Conservation (phyloP, 2,329 filamentous ascomycete species). For the Fusarium buxicola region DNA sequence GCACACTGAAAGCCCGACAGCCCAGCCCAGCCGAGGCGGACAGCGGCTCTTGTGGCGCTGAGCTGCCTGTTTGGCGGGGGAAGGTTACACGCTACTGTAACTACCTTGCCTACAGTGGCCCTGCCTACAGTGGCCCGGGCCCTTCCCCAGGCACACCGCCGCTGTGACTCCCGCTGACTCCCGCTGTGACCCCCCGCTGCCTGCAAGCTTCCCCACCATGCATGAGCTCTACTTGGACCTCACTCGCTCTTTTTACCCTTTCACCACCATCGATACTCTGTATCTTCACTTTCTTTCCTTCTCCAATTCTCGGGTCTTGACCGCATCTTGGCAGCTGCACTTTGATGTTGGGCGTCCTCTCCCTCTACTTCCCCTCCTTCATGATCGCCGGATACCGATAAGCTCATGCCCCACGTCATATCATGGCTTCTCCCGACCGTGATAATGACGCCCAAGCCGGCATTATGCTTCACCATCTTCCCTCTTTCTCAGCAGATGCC, state of each 20-base stretch:
- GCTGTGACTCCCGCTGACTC: background rate
- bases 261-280: constrained; percentile 35
- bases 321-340: background rate
- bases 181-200: background rate
- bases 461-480: background rate
- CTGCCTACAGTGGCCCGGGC: background rate
- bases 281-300: constrained; percentile 23
- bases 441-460: constrained; percentile 14
- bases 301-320: background rate
- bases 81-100: constrained; percentile 2
- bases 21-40: background rate
- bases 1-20: background rate
- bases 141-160: constrained; percentile 7
- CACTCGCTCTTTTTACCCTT: constrained; percentile 17
- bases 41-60: constrained; percentile 19
- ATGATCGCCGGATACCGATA: constrained; percentile 35
- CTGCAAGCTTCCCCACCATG: constrained; percentile 19
- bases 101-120: constrained; percentile 3
- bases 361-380: constrained; percentile 24
- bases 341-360: background rate
- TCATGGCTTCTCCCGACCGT: constrained; percentile 30
- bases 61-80: constrained; percentile 20
- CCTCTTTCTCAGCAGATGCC: background rate
- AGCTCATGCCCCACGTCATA: constrained; percentile 37
- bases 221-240: constrained; percentile 28